Conservation (phyloP, 1,139 yeast genomes). For the Blastobotrys apis region DNA sequence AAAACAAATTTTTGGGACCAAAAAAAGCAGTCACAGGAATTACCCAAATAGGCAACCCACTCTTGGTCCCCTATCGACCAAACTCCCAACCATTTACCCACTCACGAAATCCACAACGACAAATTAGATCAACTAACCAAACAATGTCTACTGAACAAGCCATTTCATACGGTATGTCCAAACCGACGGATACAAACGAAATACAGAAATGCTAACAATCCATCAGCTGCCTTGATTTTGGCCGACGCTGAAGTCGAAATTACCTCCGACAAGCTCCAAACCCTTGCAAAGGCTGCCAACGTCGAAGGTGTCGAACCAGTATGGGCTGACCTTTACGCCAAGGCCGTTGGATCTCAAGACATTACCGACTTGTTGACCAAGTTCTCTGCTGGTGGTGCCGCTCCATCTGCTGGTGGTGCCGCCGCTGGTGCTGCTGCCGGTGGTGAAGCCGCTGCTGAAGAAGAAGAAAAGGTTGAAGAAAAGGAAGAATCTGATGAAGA, state of each 20-base stretch:
- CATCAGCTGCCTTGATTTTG: constrained; percentile 84
- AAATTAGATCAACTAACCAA: constrained; percentile 4
- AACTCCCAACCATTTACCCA: neutral
- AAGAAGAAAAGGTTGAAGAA: constrained; percentile 35
- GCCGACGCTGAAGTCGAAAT: constrained; percentile 93
- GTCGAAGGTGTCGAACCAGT: constrained; percentile 69
- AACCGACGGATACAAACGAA: constrained; percentile 28
- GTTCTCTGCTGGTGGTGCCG: constrained; percentile 65
- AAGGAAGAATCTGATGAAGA: constrained; percentile 37
- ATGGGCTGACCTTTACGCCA: constrained; percentile 95
- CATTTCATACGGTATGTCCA: constrained; percentile 50
- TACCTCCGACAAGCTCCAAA: constrained; percentile 80
- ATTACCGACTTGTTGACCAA: constrained; percentile 69
- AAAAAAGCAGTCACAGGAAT: constrained; percentile 3
- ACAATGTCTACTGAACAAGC: constrained; percentile 57
- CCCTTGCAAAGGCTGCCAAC: constrained; percentile 85
- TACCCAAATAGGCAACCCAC: neutral
- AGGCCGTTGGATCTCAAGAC: constrained; percentile 96
- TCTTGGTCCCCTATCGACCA: neutral
- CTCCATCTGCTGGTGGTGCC: constrained; percentile 55
- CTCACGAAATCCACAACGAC: constrained; percentile 4
- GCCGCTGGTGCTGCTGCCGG: constrained; percentile 57
- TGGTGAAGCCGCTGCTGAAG: constrained; percentile 64
- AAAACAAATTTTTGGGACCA: too few species aligned
- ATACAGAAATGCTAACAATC: constrained; percentile 2